These are phyloP conservation scores for Aquilaria sinensis DNA, from an alignment of 345 rosid genomes.

Conservation along the genomic window DNA sequence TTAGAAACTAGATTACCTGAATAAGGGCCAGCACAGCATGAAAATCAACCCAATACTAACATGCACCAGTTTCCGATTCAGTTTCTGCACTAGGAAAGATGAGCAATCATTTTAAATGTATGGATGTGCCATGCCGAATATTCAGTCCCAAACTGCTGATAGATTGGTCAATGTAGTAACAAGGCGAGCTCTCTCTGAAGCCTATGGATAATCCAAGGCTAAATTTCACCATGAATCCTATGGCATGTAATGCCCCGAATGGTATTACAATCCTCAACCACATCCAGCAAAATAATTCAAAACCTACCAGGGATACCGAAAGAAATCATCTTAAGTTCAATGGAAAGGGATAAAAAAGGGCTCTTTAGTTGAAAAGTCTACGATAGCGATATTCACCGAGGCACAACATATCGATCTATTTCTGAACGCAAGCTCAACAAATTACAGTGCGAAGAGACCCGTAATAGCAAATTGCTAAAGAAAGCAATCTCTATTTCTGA, in stretches of 20 bases:
- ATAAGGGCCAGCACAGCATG: constrained; percentile 88
- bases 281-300: too few species aligned
- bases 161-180: neutral
- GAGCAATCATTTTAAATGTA: constrained; percentile 6
- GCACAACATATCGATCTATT: neutral
- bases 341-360: neutral
- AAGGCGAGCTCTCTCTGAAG: neutral
- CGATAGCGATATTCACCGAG: neutral
- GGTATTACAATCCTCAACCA: too few species aligned
- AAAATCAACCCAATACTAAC: constrained; percentile 73
- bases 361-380: neutral
- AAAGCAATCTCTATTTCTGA: neutral
- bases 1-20: constrained; percentile 45
- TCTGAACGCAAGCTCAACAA: neutral
- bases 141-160: neutral
- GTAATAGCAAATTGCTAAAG: neutral
- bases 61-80: constrained; percentile 88
- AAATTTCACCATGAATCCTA: too few species aligned
- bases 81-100: constrained; percentile 34
- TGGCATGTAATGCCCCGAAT: too few species aligned
- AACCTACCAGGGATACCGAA: too few species aligned
- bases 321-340: too few species aligned
- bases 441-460: neutral
- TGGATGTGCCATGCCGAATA: neutral
- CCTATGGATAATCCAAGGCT: neutral